Base-by-base conservation (phyloP, 768 basidiomycete genomes). In the Dacryopinax spathularia region DNA sequence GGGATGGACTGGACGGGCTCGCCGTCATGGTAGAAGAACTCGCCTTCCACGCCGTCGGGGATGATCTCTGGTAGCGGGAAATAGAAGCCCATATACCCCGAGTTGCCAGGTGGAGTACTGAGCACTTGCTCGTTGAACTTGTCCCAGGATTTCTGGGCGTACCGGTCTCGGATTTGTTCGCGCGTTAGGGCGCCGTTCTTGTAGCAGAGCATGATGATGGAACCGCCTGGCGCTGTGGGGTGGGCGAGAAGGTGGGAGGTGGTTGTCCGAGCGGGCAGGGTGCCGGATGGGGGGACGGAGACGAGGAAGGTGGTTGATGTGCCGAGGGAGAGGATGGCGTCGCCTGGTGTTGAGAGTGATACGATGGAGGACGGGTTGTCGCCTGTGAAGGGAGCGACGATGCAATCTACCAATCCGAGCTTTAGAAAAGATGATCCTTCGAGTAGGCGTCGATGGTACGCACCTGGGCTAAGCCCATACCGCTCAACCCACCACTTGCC, bases 181-280 rank as follows among this genome's bases (percentile, higher is more conserved):
- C 91, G 82, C 0, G 88, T 86, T 9, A 92, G 80, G 0, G 88
- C 87, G 22, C 89, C 89, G 68, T 92, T 89, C 74, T 91, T 93
- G 77, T 91, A 91, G 73, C 90, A 92, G 10, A 94, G 81, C 91
- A 95, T 95, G 33, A 85, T 87, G 70, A 93, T 91, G 69, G 88
- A 84, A 1, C 81, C 83, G 35, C 79, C 76, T 2, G 74, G 70
- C 20, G 67, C 69, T 0, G 84, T 85, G 1, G 87, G 89, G 70
- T 87, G 84, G 0, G 86, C 80, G 64, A 88, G 82, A 20, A 87
- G 79, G 73, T 88, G 88, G 3, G 86, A 89, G 7, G 84, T 85
- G 2, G 84, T 88, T 71, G 87, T 81, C 65, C 88, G 77, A 72
- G 82, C 81, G 2, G 88, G 87, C 16, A 85, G 81, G 2, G 74